Conservation (phyloP, 495 filamentous ascomycete species). For the Penicillium malachiteum region DNA sequence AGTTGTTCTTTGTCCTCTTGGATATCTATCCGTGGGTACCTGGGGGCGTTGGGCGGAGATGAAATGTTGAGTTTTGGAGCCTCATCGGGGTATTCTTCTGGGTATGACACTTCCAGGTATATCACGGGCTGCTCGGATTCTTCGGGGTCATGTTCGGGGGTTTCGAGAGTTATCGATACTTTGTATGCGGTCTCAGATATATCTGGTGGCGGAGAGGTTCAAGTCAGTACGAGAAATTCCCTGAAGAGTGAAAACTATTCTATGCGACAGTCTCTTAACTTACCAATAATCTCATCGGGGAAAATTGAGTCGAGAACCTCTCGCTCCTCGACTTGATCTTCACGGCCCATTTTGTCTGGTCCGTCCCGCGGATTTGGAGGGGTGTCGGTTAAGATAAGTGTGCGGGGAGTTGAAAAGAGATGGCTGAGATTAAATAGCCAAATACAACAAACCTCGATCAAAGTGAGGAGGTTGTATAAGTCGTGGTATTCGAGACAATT, state of each 20-base stretch:
- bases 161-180: slow-evolving; percentile 78
- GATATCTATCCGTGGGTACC: slow-evolving; percentile 61
- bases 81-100: slow-evolving; percentile 81
- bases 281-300: slow-evolving; percentile 94
- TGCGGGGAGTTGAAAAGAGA: neutral
- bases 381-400: slow-evolving; percentile 20
- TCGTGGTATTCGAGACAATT: neutral
- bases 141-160: slow-evolving; percentile 59
- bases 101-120: slow-evolving; percentile 79
- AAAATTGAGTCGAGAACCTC: slow-evolving; percentile 98
- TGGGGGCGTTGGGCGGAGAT: slow-evolving; percentile 64
- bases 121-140: slow-evolving; percentile 52
- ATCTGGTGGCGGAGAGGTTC: slow-evolving; percentile 48
- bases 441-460: neutral
- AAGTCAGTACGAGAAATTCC: neutral
- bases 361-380: slow-evolving; percentile 35
- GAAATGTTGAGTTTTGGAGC: slow-evolving; percentile 77
- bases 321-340: slow-evolving; percentile 93
- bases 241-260: neutral
- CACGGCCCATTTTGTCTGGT: slow-evolving; percentile 72
- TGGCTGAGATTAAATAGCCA: neutral
- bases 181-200: slow-evolving; percentile 83
- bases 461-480: neutral
- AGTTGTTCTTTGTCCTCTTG: slow-evolving; percentile 69
- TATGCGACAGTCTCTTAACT: neutral